phyloP scores from a whole-genome alignment of 2,329 filamentous ascomycete species.

The Didymella pinodella region DNA sequence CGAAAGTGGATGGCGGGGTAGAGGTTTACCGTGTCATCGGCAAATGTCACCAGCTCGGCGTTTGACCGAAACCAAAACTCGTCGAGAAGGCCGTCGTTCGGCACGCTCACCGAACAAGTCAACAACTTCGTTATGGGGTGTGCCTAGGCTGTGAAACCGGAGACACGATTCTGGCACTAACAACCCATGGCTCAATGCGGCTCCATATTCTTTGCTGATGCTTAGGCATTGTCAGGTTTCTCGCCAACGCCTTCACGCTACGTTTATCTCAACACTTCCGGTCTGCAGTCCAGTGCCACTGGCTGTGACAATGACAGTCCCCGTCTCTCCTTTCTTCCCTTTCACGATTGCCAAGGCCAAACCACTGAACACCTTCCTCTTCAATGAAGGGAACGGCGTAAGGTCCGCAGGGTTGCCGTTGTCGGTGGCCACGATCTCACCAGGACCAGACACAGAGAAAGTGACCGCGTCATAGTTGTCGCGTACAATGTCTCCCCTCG shows the following conservation, averaged over 20 bases:
- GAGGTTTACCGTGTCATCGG: conserved; percentile 8
- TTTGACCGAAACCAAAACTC: conserved; percentile 26
- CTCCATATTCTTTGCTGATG: not conserved
- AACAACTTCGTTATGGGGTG: not conserved
- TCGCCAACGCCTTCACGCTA: not conserved
- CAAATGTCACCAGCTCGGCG: conserved; percentile 30
- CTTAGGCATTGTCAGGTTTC: no score
- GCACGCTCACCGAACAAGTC: conserved; percentile 7
- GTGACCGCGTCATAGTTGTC: conserved; percentile 54
- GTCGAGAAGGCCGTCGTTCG: conserved; percentile 18
- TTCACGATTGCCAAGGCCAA: conserved; percentile 38
- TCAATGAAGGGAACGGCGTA: conserved; percentile 32
- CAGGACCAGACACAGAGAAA: conserved; percentile 56
- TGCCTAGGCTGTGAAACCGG: not conserved
- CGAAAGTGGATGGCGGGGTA: conserved; percentile 32
- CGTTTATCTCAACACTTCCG: not conserved
- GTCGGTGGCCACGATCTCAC: conserved; percentile 51
- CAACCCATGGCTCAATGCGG: not conserved
- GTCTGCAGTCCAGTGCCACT: not conserved
- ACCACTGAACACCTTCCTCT: conserved; percentile 38
- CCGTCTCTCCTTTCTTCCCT: not conserved
- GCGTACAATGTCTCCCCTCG: conserved; percentile 50
- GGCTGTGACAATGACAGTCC: conserved; percentile 1
- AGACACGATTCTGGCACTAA: not conserved
- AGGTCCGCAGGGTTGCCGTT: conserved; percentile 39